Base-by-base conservation (phyloP, 2,329 filamentous ascomycete species). In the Atkinsonella hypoxylon region DNA sequence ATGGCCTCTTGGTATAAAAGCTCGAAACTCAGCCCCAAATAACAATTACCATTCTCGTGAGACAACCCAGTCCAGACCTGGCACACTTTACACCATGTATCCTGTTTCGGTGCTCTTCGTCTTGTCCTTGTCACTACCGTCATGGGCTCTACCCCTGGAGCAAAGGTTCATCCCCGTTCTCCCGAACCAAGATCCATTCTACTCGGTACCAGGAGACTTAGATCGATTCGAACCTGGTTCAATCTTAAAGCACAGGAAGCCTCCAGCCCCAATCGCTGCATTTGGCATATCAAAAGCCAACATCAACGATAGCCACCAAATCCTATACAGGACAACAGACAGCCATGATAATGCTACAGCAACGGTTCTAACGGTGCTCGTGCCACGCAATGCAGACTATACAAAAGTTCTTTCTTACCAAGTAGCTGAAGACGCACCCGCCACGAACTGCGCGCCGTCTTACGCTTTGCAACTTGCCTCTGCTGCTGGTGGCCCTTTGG, bases 281-380 rank as follows among this genome's bases (percentile, higher is more conserved):
- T 61, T 59, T 17, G 17, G 38, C 9, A 18, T 47, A 30, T 2
- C 7, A 11, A 4, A 15, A 12, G 31, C 53, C 22, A 54, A 54
- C 44, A 53, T 64, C n/a, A 22, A 57, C 4, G 48, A 47, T 2
- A 55, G 48, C 36, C 46, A 59, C 47, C 65, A 72, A 50, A 59
- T 73, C 41, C 61, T 71, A 2, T 71, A 70, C 53, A 61, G 67
- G 9, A 68, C 69, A 11, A 68, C 61, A 2, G 64, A 71, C 53
- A 63, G 58, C 36, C 57, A 59, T 12, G 61, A 61, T 18, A 58
- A 67, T 2, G 61, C 70, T 4, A 64, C 65, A 2, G 63, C 61
- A 2, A 64, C 70, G 0, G 64, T 70, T 0, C 60, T 68, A 1
- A 72, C 70, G 0, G 59, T 72, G 1, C 53, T 72, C 8, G 50